Conservation (phyloP, 2,329 filamentous ascomycete genomes). For the Arthrinium puccinioides region DNA sequence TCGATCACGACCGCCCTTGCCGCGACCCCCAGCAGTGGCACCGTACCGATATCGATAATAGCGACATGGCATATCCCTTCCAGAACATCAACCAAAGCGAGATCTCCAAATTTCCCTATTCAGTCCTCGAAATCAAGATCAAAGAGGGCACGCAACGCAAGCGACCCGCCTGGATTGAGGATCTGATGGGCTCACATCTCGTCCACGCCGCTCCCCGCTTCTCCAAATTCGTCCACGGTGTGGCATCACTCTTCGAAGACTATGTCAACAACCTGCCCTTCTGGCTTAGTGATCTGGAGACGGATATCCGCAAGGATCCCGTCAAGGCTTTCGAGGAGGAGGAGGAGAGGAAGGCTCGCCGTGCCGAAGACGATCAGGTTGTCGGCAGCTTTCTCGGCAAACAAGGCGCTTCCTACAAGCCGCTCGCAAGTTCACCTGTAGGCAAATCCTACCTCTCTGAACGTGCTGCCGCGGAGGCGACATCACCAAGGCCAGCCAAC, state of each 20-base stretch:
- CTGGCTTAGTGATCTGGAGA: constrained; percentile 88
- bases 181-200: constrained; percentile 86
- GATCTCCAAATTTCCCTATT: constrained; percentile 83
- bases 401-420: constrained; percentile 43
- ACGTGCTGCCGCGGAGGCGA: constrained; percentile 41
- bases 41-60: constrained; percentile 78
- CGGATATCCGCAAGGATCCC: constrained; percentile 89
- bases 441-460: constrained; percentile 58
- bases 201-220: constrained; percentile 86
- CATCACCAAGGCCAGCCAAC: constrained; percentile 10
- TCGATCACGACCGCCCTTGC: constrained; percentile 80
- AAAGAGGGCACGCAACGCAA: constrained; percentile 59
- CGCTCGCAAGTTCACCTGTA: constrained; percentile 58
- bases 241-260: constrained; percentile 88
- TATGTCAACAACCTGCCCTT: constrained; percentile 94
- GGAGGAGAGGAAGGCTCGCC: constrained; percentile 73
- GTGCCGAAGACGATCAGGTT: constrained; percentile 78
- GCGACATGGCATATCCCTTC: constrained; percentile 81
- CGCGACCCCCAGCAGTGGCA: constrained; percentile 88
- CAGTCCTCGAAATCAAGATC: constrained; percentile 88
- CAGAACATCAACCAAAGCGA: constrained; percentile 82
- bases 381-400: constrained; percentile 79
- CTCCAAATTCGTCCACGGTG: constrained; percentile 94
- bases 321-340: constrained; percentile 87
- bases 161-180: constrained; percentile 78